Evolutionary conservation across 192 early-diverging fungal species (phyloP).

Genomic region (Phlyctochytrium planicorne): DNA sequence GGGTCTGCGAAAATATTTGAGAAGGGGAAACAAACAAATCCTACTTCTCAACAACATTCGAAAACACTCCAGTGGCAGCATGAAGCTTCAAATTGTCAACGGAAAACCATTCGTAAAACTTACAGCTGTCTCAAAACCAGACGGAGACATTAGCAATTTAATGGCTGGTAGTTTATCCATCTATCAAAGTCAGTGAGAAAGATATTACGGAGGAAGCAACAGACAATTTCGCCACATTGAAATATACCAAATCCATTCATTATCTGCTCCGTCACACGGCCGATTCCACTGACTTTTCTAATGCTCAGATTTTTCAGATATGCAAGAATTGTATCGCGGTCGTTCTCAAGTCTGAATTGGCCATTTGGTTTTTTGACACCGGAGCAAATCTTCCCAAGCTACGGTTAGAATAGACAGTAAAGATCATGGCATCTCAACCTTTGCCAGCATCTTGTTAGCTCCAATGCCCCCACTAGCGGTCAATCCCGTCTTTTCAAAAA

Average conservation of each 20-base stretch:
- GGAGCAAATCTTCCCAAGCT: constrained; percentile 25
- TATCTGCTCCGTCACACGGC: constrained; percentile 55
- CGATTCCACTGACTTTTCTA: constrained; percentile 59
- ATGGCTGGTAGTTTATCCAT: background rate
- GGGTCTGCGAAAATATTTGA: background rate
- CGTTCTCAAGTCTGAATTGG: constrained; percentile 50
- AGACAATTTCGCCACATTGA: constrained; percentile 50
- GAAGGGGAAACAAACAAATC: background rate
- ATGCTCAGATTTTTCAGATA: constrained; percentile 50
- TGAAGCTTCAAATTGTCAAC: background rate
- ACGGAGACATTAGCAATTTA: constrained; percentile 3
- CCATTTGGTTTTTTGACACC: constrained; percentile 75
- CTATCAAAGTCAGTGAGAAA: background rate
- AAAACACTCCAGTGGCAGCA: constrained; percentile 6
- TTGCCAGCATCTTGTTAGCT: constrained; percentile 37
- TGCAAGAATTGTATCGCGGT: constrained; percentile 35
- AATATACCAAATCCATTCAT: constrained; percentile 53
- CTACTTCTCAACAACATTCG: constrained; percentile 12
- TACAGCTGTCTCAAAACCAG: background rate
- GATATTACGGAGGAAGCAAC: constrained; percentile 12
- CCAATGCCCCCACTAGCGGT: constrained; percentile 39
- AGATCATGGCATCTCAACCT: too few relatives aligned
- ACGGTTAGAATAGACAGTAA: background rate
- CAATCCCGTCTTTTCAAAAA: constrained; percentile 33
- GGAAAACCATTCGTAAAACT: constrained; percentile 9